Conservation (phyloP, 1,284 basidiomycete genomes). For the Pseudomicrostroma phylloplanum region DNA sequence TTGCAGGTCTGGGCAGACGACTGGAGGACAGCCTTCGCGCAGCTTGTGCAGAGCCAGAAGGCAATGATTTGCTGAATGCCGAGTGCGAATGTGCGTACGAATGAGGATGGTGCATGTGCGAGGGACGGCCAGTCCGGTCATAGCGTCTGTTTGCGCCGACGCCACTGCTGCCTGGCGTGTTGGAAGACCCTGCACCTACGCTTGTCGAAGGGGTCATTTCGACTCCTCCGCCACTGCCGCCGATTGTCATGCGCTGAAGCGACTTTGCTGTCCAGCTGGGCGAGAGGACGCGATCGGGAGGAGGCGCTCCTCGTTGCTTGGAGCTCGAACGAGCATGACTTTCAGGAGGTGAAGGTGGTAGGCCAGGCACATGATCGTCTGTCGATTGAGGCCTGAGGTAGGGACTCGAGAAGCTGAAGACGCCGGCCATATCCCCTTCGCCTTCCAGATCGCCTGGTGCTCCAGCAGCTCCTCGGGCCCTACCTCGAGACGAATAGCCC, state of each 20-base stretch:
- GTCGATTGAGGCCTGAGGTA: constrained; percentile 29
- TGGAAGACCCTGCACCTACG: background rate
- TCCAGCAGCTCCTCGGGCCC: background rate
- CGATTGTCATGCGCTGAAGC: constrained; percentile 30
- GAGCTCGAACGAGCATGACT: background rate
- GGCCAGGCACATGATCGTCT: constrained; percentile 9
- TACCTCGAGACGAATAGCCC: background rate
- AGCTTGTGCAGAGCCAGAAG: constrained; percentile 1
- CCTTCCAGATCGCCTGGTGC: constrained; percentile 20
- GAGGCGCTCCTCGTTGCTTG: background rate
- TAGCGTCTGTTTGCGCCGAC: constrained; percentile 3
- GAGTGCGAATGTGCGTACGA: constrained; percentile 4
- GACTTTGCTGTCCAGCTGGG: constrained; percentile 34
- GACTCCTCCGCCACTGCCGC: constrained; percentile 14
- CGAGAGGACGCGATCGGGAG: constrained; percentile 21
- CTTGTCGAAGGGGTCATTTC: constrained; percentile 16
- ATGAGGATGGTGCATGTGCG: constrained; percentile 1
- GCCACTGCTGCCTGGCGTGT: background rate
- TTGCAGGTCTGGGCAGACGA: background rate
- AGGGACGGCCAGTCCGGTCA: background rate
- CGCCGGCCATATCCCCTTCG: constrained; percentile 29
- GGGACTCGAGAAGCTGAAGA: constrained; percentile 41
- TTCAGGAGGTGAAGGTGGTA: constrained; percentile 8
- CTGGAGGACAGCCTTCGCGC: constrained; percentile 5
- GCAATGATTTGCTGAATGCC: constrained; percentile 10